A percentile compares a stretch with the other conserved stretches of the same genome.
Conservation (phyloP, 2,329 filamentous ascomycete species). For the Beauveria bassiana region DNA sequence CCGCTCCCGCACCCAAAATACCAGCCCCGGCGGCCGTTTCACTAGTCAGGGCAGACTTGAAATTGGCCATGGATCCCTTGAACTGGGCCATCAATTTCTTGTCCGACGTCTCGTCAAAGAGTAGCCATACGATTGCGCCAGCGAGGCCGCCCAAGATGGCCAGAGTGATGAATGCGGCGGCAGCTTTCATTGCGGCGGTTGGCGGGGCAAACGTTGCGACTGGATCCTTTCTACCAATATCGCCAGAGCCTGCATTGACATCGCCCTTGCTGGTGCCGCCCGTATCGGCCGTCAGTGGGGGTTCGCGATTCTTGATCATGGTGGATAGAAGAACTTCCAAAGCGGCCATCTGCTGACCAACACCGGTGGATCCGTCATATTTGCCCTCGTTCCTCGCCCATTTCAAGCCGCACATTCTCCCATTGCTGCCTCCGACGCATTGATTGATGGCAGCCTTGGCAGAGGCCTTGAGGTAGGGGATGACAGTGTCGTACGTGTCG, state of each 20-base stretch:
- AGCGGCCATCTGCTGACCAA: conserved; percentile 65
- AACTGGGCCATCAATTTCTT: conserved; percentile 25
- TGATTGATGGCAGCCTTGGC: conserved; percentile 49
- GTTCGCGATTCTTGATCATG: conserved; percentile 38
- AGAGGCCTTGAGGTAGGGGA: conserved; percentile 45
- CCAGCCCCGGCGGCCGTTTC: conserved; percentile 5
- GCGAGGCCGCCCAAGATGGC: conserved; percentile 47
- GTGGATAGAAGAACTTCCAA: conserved; percentile 58
- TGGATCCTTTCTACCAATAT: conserved; percentile 32
- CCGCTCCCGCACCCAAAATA: conserved; percentile 15
- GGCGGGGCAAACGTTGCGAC: conserved; percentile 22
- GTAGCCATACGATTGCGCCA: conserved; percentile 41
- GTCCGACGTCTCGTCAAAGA: conserved; percentile 39
- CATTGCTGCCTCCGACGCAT: conserved; percentile 49
- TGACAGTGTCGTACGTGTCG: conserved; percentile 44
- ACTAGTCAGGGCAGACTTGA: conserved; percentile 13
- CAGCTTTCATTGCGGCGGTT: conserved; percentile 56
- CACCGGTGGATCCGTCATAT: conserved; percentile 53
- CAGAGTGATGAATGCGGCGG: conserved; percentile 58
- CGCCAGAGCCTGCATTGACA: conserved; percentile 37
- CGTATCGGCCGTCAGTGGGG: conserved; percentile 39
- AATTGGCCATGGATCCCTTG: conserved; percentile 14
- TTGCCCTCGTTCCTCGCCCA: conserved; percentile 42
- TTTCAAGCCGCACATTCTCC: conserved; percentile 51
- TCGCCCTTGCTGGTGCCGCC: conserved; percentile 51